These are phyloP conservation scores for Citrus trifoliata DNA, from an alignment of 345 rosid species.

Conservation along the genomic window DNA sequence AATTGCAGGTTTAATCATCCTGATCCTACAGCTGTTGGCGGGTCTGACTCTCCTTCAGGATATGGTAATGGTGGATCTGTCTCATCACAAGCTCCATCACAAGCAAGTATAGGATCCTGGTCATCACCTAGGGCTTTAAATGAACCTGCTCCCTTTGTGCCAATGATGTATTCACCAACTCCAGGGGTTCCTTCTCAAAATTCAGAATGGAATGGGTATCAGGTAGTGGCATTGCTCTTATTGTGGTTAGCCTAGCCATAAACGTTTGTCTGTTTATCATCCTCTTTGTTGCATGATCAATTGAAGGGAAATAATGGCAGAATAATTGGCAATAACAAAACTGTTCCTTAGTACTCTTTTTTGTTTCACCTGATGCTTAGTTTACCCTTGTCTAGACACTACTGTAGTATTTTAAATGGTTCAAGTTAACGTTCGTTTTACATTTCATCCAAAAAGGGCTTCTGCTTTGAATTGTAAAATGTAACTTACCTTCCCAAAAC, in stretches of 20 bases:
- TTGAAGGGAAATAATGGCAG: neutral
- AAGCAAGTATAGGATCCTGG: constrained; percentile 59
- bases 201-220: constrained; percentile 86
- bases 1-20: constrained; percentile 94
- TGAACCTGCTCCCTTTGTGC: constrained; percentile 55
- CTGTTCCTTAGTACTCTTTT: neutral
- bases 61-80: constrained; percentile 57
- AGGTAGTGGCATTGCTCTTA: constrained; percentile 35
- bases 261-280: neutral
- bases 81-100: constrained; percentile 44
- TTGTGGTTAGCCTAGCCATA: neutral
- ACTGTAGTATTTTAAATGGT: neutral
- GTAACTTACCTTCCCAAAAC: neutral
- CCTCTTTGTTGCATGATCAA: neutral
- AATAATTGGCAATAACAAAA: neutral
- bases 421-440: neutral
- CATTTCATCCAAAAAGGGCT: neutral
- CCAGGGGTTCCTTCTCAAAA: constrained; percentile 56
- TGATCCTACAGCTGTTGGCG: constrained; percentile 63
- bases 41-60: constrained; percentile 43
- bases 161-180: constrained; percentile 53
- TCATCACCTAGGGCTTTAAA: constrained; percentile 55
- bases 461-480: neutral
- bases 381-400: neutral
- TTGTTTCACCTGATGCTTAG: neutral